phyloP scores from a whole-genome alignment of 2,329 filamentous ascomycete species.

The Cladophialophora psammophila region DNA sequence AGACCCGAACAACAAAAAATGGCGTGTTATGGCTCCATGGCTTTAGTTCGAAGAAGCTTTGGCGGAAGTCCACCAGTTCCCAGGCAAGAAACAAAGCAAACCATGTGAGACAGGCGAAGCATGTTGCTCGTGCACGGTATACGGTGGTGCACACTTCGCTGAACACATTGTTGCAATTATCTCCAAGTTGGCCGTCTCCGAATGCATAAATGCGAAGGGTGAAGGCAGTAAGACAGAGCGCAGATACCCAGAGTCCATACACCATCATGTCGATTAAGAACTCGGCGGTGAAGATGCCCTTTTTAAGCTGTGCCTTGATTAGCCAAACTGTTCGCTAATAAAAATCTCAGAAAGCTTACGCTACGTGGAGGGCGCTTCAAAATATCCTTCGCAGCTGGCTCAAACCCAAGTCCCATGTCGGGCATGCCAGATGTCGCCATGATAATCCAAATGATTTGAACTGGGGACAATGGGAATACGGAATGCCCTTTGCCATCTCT shows the following conservation, averaged over 20 bases:
- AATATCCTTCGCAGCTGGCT: conserved; percentile 76
- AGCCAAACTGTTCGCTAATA: too few species aligned
- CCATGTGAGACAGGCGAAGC: conserved; percentile 78
- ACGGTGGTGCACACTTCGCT: conserved; percentile 65
- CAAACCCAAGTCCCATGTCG: conserved; percentile 85
- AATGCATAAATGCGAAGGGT: conserved; percentile 70
- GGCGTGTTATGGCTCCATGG: conserved; percentile 67
- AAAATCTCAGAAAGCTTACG: too few species aligned
- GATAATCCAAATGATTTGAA: conserved; percentile 93
- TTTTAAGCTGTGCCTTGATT: conserved; percentile 50
- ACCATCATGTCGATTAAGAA: conserved; percentile 76
- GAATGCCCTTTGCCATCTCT: conserved; percentile 74
- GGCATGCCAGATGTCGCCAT: conserved; percentile 89
- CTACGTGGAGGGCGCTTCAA: conserved; percentile 75
- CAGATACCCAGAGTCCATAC: conserved; percentile 80
- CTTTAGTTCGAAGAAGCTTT: conserved; percentile 77
- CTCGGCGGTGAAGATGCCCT: conserved; percentile 78
- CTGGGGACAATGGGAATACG: conserved; percentile 83
- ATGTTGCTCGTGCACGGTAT: conserved; percentile 76
- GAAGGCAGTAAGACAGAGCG: conserved; percentile 70
- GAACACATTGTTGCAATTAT: conserved; percentile 67
- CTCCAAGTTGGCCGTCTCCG: conserved; percentile 65
- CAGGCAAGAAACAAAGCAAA: conserved; percentile 78
- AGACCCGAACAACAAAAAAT: conserved; percentile 69
- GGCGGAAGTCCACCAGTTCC: conserved; percentile 77